Base-by-base conservation (phyloP, 768 basidiomycete genomes). In the Leucocoprinus birnbaumii region DNA sequence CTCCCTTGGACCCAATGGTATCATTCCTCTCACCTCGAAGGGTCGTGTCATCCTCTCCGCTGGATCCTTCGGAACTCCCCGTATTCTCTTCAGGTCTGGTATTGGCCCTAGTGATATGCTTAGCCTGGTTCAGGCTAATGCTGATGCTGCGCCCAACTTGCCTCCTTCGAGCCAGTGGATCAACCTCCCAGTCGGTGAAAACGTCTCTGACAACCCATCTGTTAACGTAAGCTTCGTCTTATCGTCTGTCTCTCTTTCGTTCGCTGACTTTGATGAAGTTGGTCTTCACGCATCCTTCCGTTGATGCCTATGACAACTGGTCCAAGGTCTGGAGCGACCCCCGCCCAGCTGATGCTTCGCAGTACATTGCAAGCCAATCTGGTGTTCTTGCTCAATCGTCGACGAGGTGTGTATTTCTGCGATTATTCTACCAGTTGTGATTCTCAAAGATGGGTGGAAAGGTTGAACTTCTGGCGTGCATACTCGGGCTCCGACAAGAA, bases 271-370 rank as follows among this genome's bases (percentile, higher is more conserved):
- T 52, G 21, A 16, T 53, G 9, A 54, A 82, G 79, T 66, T 85
- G 60, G 80, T 85, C 19, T 85, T 86, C 70, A 84, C 80, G 4
- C 84, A 85, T 63, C 83, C 84, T 2, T 71, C 71, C 37, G 72
- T 86, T 57, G 81, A 85, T 61, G 75, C 81, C 1, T 85, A 85
- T 62, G 81, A 85, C n/a, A 85, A 84, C 66, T 86, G 84, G 84
- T 78, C 77, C 2, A 59, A 76, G 37, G 79, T 84, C 2, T 84
- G 80, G 81, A 66, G 68, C 27, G 68, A 70, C 64, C 84, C 84
- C 22, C 73, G 78, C 18, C 63, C 78, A 7, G 80, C 82, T 2
- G 84, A 86, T 58, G 77, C 79, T 11, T 70, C 72, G 9, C 80
- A 83, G 60, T 86, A 85, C 60, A 66, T 80, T 26, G 64, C 65